Base-by-base conservation (phyloP, 1,284 basidiomycete genomes). In the Cutaneotrichosporon cyanovorans region DNA sequence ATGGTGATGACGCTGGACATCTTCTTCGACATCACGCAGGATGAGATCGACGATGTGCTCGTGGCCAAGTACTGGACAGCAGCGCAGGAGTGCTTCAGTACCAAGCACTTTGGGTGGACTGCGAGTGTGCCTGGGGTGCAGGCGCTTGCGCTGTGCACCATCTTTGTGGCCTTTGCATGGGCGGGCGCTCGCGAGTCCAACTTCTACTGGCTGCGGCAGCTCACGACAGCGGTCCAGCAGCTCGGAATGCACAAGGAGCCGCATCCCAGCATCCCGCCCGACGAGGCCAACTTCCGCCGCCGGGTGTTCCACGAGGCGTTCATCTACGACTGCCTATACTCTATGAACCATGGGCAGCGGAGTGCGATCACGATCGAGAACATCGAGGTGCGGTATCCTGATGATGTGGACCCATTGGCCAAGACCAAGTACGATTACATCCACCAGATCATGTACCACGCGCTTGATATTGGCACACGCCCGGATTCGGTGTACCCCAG, bases 91-190 rank as follows among this genome's bases (percentile, higher is more conserved):
- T 69, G 67, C 51, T 65, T 69, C 34, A 65, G 67, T 40, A 65
- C 64, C 4, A 53, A 61, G 11, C 25, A 28, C 25, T 68, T 65
- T 45, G 67, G 67, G 3, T 69, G 64, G 63, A 56, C 59, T 4
- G 57, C 64, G 1, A 64, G 57, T 36, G 53, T 69, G 0, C 58
- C 65, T 5, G 67, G 65, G 7, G 62, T 67, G 3, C 67, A 69
- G 45, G 65, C 65, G 9, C 44, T 68, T 31, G 62, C 51, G 2
- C 42, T 69, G 12, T 59, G 58, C 20, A 56, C 62, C 5, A 42
- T 61, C 10, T 69, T 69, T 50, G 67, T 68, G 19, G 59, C 57
- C 2, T 65, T 68, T 46, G 65, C 64, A 0, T 65, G 64, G 62
- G 50, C 61, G 36, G 67, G 65, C 4, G 59, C 62, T 2, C 47